Conservation (phyloP, 228 moss, liverwort and hornwort species). For the Sphagnum fallax region DNA sequence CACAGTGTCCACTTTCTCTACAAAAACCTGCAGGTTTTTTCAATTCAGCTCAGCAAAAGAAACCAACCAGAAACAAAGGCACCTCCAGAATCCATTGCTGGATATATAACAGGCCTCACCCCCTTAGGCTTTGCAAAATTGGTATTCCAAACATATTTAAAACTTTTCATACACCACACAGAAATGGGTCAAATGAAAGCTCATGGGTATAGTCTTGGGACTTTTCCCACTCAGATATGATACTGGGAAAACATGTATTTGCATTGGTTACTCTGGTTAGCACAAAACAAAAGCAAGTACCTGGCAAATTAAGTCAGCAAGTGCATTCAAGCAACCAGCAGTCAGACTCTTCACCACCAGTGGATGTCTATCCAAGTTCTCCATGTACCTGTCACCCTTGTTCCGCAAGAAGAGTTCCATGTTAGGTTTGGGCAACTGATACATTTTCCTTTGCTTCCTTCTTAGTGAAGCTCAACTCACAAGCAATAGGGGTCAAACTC, state of each 20-base stretch:
- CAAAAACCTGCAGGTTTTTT: constrained; percentile 35
- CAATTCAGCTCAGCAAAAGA: background rate
- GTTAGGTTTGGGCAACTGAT: background rate
- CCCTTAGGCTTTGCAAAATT: background rate
- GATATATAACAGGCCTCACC: background rate
- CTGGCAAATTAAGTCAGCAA: constrained; percentile 90
- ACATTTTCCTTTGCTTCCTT: background rate
- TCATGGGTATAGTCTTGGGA: no score
- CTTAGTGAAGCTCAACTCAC: background rate
- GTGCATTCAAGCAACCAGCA: constrained; percentile 73
- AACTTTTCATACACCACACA: background rate
- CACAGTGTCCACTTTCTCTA: constrained; percentile 52
- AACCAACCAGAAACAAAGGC: constrained; percentile 3
- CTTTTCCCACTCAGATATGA: no score
- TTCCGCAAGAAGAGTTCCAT: background rate
- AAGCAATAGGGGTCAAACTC: no score
- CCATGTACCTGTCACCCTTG: constrained; percentile 54
- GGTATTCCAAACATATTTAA: background rate
- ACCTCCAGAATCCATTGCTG: background rate
- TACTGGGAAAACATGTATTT: no score
- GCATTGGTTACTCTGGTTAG: no score
- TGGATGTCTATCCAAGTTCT: constrained; percentile 75
- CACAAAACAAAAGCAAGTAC: constrained; percentile 17
- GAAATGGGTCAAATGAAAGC: no score
- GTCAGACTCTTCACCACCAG: constrained; percentile 82